phyloP scores from a whole-genome alignment of 768 basidiomycete species.

The Tulasnella sp. region DNA sequence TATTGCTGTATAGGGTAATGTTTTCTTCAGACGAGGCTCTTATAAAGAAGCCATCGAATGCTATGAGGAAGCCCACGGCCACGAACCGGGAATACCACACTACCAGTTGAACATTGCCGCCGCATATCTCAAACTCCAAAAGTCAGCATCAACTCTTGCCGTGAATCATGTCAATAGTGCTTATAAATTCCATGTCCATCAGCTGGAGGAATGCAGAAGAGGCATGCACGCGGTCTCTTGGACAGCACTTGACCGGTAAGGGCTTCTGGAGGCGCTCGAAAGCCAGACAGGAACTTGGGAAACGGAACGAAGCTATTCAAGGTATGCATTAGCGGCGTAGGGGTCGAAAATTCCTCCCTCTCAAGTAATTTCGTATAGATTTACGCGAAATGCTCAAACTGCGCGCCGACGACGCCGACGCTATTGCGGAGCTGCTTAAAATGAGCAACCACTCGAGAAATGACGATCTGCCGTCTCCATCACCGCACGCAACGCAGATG shows the following conservation, averaged over 20 bases:
- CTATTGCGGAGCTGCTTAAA: constrained; percentile 40
- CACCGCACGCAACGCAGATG: constrained; percentile 1
- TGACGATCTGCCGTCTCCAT: constrained; percentile 8
- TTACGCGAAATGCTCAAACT: constrained; percentile 48
- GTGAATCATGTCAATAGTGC: background rate
- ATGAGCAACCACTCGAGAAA: background rate
- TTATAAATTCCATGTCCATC: background rate
- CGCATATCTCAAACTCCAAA: constrained; percentile 56
- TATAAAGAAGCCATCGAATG: constrained; percentile 44
- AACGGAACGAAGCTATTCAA: constrained; percentile 47
- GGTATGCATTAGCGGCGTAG: constrained; percentile 36
- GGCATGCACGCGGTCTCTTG: constrained; percentile 54
- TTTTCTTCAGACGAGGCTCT: constrained; percentile 54
- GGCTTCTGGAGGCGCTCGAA: constrained; percentile 61
- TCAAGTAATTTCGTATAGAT: no score
- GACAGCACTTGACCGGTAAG: constrained; percentile 57
- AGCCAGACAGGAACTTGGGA: constrained; percentile 51
- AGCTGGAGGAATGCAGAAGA: constrained; percentile 66
- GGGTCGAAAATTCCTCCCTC: no score
- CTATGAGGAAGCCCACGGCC: constrained; percentile 49
- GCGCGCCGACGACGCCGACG: constrained; percentile 57
- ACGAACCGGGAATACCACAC: constrained; percentile 63
- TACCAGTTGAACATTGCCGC: constrained; percentile 71
- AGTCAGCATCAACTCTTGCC: constrained; percentile 36
- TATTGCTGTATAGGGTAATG: constrained; percentile 43